Percentiles rank a stretch among this genome's conserved stretches.
Conservation (phyloP, 257 asterid species). For the Nicotiana benthamiana region DNA sequence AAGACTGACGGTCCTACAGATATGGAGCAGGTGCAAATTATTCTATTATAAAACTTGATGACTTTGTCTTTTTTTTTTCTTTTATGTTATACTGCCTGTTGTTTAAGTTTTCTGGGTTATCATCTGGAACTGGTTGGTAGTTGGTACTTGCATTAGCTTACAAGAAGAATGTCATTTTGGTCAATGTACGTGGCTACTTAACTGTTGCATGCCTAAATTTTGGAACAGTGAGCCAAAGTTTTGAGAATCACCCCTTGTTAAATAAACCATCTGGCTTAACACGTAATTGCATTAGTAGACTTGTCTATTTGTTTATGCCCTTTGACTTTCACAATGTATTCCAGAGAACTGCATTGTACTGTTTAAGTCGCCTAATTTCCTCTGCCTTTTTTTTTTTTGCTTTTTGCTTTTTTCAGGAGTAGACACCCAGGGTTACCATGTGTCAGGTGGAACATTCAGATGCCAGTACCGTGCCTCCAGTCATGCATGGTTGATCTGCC, state of each 20-base stretch:
- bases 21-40: constrained; percentile 65
- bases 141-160: not conserved
- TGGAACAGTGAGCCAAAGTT: not conserved
- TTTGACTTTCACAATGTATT: not conserved
- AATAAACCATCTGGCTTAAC: not conserved
- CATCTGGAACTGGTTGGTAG: not conserved
- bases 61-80: not conserved
- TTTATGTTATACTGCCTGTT: not conserved
- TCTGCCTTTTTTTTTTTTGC: not conserved
- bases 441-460: not conserved
- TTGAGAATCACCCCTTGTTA: not conserved
- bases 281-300: not conserved
- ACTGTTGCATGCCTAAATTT: not conserved
- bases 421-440: not conserved
- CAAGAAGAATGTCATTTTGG: not conserved
- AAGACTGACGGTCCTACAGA: constrained; percentile 54
- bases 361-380: not conserved
- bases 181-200: not conserved
- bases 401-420: not conserved
- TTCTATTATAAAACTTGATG: not conserved
- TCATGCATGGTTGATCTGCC: not conserved
- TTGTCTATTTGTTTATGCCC: not conserved
- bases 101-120: not conserved
- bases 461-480: not conserved
- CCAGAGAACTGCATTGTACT: not conserved